phyloP scores from a whole-genome alignment of 345 rosid species.

The Brassica incana region DNA sequence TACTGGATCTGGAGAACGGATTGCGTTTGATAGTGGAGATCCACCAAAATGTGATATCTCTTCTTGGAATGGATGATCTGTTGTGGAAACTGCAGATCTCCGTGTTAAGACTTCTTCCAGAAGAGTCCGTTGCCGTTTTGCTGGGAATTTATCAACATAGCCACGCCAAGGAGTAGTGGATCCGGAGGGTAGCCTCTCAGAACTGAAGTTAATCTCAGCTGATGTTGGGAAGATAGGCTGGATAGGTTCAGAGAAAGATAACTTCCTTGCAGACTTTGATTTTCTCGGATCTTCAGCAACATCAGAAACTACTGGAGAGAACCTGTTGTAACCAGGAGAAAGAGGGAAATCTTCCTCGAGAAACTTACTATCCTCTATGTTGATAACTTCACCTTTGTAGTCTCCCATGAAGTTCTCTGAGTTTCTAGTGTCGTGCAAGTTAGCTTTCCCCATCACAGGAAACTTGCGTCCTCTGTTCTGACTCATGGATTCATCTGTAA shows the following conservation, averaged over 20 bases:
- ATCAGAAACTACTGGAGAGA: constrained; percentile 46
- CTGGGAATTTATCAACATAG: constrained; percentile 39
- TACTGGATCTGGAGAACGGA: constrained; percentile 50
- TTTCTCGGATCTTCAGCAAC: constrained; percentile 46
- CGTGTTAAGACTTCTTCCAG: constrained; percentile 43
- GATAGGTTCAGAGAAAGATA: constrained; percentile 48
- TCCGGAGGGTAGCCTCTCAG: constrained; percentile 40
- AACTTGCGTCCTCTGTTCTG: constrained; percentile 39
- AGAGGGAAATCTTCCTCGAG: constrained; percentile 41
- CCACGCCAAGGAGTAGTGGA: constrained; percentile 31
- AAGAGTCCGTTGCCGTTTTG: constrained; percentile 42
- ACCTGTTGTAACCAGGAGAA: constrained; percentile 36
- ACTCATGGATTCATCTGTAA: constrained; percentile 35
- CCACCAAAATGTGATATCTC: constrained; percentile 53
- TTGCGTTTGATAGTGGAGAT: constrained; percentile 67
- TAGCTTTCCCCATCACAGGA: neutral
- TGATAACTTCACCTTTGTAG: constrained; percentile 58
- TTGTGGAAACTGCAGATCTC: constrained; percentile 42
- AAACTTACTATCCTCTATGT: constrained; percentile 42
- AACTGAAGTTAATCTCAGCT: constrained; percentile 46
- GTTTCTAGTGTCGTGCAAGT: constrained; percentile 35
- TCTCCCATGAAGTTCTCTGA: constrained; percentile 44
- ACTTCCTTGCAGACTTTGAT: constrained; percentile 52
- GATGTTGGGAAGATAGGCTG: constrained; percentile 48
- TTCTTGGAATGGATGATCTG: constrained; percentile 44